phyloP scores from a whole-genome alignment of 768 basidiomycete genomes.

The Cyclocybe aegerita region DNA sequence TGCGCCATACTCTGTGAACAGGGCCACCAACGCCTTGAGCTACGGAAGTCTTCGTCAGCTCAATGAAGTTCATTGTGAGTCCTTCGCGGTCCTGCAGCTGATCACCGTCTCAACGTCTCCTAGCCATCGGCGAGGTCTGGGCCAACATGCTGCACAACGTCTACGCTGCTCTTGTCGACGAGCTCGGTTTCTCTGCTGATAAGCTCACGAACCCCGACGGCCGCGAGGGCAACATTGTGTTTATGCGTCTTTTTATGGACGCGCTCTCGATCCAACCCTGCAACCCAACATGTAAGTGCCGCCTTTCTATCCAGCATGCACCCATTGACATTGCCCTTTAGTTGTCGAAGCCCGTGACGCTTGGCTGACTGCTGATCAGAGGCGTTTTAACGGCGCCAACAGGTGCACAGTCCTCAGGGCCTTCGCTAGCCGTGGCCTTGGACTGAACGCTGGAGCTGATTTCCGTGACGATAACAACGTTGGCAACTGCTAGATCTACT shows the following conservation, averaged over 20 bases:
- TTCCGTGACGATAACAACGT: background rate
- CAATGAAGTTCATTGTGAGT: conserved; percentile 42
- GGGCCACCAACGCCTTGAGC: conserved; percentile 38
- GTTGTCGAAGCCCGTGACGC: conserved; percentile 35
- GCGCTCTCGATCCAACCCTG: conserved; percentile 40
- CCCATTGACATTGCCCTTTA: background rate
- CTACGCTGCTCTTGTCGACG: conserved; percentile 28
- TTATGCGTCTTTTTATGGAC: conserved; percentile 45
- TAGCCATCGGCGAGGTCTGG: conserved; percentile 54
- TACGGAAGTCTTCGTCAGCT: conserved; percentile 37
- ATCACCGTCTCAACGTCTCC: background rate
- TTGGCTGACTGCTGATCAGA: conserved; percentile 48
- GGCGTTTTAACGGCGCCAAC: conserved; percentile 43
- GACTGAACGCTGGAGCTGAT: conserved; percentile 25
- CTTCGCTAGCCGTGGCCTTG: conserved; percentile 48
- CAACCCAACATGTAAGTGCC: conserved; percentile 40
- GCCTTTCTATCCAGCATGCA: background rate
- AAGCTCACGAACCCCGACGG: conserved; percentile 34
- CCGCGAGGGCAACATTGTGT: conserved; percentile 41
- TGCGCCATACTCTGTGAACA: conserved; percentile 54
- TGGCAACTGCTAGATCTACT: no score
- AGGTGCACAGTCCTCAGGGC: conserved; percentile 42
- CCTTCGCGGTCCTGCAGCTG: background rate
- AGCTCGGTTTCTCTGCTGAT: conserved; percentile 27
- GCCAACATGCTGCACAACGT: conserved; percentile 37